A percentile compares a stretch with the other conserved stretches of the same genome.
Conservation (phyloP, 2,329 filamentous ascomycete species). For the Xylariaceae sp. region DNA sequence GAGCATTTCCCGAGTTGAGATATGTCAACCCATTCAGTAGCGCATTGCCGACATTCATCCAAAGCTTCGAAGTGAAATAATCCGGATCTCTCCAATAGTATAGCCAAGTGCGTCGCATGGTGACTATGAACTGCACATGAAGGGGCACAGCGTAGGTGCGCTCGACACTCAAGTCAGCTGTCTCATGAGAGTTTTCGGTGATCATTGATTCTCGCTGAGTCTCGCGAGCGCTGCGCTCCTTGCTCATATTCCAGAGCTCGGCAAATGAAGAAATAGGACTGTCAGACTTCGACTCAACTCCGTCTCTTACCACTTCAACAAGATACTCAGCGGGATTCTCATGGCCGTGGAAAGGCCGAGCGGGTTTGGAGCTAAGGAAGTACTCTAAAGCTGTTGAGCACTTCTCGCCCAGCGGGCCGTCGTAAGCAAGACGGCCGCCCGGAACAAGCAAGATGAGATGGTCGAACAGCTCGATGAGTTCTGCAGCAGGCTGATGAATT, state of each 20-base stretch:
- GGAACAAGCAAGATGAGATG: conserved; percentile 49
- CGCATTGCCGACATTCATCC: conserved; percentile 57
- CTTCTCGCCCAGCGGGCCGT: conserved; percentile 51
- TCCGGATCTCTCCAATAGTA: conserved; percentile 63
- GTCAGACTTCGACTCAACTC: conserved; percentile 20
- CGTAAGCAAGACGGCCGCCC: conserved; percentile 55
- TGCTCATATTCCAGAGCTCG: no score
- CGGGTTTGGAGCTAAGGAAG: conserved; percentile 50
- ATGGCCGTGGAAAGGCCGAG: conserved; percentile 44
- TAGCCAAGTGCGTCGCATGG: conserved; percentile 36
- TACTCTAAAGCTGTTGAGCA: conserved; percentile 47
- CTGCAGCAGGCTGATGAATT: conserved; percentile 41
- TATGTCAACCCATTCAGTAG: conserved; percentile 70
- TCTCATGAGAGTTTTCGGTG: not conserved
- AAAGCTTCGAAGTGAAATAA: conserved; percentile 58
- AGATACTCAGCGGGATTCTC: conserved; percentile 66
- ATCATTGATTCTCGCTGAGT: not conserved
- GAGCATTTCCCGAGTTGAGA: conserved; percentile 53
- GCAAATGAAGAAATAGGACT: conserved; percentile 33
- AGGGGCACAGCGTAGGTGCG: conserved; percentile 4
- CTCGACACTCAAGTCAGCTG: not conserved
- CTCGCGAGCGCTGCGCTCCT: conserved; percentile 2
- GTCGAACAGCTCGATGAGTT: conserved; percentile 44
- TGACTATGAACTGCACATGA: conserved; percentile 5
- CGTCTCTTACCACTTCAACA: conserved; percentile 37